Conservation (phyloP, 1,284 basidiomycete species). For the Rhodotorula sp. region DNA sequence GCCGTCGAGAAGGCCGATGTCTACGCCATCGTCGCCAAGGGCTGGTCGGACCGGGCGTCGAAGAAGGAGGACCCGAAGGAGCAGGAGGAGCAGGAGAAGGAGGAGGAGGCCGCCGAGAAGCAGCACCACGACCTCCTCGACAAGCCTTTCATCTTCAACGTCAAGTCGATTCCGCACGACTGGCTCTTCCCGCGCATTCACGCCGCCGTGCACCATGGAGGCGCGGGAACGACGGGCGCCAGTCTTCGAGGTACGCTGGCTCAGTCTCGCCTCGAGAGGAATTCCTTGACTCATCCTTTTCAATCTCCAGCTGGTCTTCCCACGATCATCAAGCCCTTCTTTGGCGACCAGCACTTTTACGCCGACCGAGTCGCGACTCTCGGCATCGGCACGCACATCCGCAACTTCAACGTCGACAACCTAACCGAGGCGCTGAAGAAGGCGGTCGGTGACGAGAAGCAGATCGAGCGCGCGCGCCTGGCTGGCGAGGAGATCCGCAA, state of each 20-base stretch:
- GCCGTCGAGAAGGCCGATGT: conserved; percentile 60
- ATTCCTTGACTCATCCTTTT: conserved; percentile 1
- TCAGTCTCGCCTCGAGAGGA: conserved; percentile 1
- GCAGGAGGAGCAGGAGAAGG: conserved; percentile 34
- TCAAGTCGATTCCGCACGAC: conserved; percentile 89
- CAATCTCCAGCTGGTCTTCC: conserved; percentile 71
- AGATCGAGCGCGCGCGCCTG: conserved; percentile 76
- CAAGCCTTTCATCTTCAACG: conserved; percentile 46
- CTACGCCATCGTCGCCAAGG: conserved; percentile 85
- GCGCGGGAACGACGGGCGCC: conserved; percentile 92
- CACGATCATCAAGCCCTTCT: conserved; percentile 95
- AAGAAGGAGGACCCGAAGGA: conserved; percentile 42
- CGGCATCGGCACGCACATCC: conserved; percentile 68
- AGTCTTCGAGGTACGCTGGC: conserved; percentile 69
- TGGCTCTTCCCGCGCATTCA: conserved; percentile 94
- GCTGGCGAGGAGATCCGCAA: conserved; percentile 81
- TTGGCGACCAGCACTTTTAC: conserved; percentile 96
- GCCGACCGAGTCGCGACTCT: conserved; percentile 89
- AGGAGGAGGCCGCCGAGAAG: conserved; percentile 39
- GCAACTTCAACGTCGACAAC: conserved; percentile 74
- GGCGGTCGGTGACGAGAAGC: conserved; percentile 82
- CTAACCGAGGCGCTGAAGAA: conserved; percentile 71
- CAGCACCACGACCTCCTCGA: conserved; percentile 39
- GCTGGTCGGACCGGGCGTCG: conserved; percentile 83
- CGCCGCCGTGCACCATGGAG: conserved; percentile 95